phyloP scores from a whole-genome alignment of 106 monocot species.

The Platanthera guangdongensis region DNA sequence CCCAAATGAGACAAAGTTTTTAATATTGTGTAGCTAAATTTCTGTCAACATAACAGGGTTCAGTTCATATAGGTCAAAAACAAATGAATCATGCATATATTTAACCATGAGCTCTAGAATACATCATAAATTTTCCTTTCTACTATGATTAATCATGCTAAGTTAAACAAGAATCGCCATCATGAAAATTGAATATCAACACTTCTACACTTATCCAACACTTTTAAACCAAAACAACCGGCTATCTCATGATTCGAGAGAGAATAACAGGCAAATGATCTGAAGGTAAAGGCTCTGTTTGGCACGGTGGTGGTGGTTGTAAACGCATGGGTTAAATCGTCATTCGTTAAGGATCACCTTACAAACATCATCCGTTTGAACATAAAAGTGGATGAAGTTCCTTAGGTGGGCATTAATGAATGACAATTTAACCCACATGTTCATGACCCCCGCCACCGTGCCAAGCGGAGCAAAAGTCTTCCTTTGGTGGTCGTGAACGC shows the following conservation, averaged over 20 bases:
- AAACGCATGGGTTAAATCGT: too few species aligned
- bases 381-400: too few species aligned
- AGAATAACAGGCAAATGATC: not conserved
- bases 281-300: not conserved
- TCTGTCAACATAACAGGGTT: not conserved
- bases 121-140: not conserved
- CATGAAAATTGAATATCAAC: not conserved
- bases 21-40: not conserved
- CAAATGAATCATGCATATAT: not conserved
- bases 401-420: too few species aligned
- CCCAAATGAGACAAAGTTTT: not conserved
- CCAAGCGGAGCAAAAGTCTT: too few species aligned
- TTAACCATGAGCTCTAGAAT: not conserved
- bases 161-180: not conserved
- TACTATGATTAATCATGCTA: not conserved
- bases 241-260: not conserved
- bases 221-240: not conserved
- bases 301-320: too few species aligned
- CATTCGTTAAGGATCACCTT: too few species aligned
- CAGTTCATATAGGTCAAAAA: not conserved
- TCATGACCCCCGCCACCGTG: too few species aligned
- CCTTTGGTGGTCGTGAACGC: too few species aligned
- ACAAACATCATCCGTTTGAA: too few species aligned
- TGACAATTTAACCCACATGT: too few species aligned
- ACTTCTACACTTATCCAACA: not conserved